A percentile compares a stretch with the other conserved stretches of the same genome.
phyloP scores from a whole-genome alignment of 164 flowering plant genomes.

The Santalum album region DNA sequence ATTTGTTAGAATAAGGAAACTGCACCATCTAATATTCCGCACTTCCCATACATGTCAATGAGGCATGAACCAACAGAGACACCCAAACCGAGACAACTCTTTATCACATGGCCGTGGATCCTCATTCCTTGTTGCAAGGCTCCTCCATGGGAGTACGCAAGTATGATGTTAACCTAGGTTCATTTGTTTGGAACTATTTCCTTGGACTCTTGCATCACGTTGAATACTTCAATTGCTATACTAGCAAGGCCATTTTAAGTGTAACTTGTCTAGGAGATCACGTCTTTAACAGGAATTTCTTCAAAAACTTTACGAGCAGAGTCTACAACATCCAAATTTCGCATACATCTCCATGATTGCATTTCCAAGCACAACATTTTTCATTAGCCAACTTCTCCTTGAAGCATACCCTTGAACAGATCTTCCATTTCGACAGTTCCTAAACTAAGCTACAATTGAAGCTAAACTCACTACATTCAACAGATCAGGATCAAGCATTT shows the following conservation, averaged over 20 bases:
- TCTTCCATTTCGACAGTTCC: too few species aligned
- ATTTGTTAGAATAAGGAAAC: slow-evolving; percentile 32
- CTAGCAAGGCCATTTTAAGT: slow-evolving; percentile 64
- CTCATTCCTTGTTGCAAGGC: slow-evolving; percentile 46
- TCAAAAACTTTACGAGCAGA: slow-evolving; percentile 40
- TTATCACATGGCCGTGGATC: slow-evolving; percentile 38
- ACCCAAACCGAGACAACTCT: slow-evolving; percentile 29
- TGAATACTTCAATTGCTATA: slow-evolving; percentile 43
- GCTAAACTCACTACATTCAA: slow-evolving; percentile 59
- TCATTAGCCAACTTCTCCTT: too few species aligned
- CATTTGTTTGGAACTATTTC: slow-evolving; percentile 40
- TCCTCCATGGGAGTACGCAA: slow-evolving; percentile 61
- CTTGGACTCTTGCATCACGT: slow-evolving; percentile 24
- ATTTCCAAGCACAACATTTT: too few species aligned
- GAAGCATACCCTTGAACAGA: too few species aligned
- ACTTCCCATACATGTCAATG: too few species aligned
- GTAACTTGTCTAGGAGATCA: slow-evolving; percentile 60
- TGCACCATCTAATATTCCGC: slow-evolving; percentile 54
- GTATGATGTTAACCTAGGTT: slow-evolving; percentile 55
- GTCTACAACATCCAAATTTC: slow-evolving; percentile 36
- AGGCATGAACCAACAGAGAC: slow-evolving; percentile 50
- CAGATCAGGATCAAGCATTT: slow-evolving; percentile 52
- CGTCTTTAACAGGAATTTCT: slow-evolving; percentile 36
- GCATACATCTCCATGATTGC: slow-evolving; percentile 76
- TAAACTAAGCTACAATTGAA: too few species aligned